Evolutionary conservation across 2,329 filamentous ascomycete species (phyloP), one percentile per base, ranked within the genome.

Genomic region (Curvularia sp.): DNA sequence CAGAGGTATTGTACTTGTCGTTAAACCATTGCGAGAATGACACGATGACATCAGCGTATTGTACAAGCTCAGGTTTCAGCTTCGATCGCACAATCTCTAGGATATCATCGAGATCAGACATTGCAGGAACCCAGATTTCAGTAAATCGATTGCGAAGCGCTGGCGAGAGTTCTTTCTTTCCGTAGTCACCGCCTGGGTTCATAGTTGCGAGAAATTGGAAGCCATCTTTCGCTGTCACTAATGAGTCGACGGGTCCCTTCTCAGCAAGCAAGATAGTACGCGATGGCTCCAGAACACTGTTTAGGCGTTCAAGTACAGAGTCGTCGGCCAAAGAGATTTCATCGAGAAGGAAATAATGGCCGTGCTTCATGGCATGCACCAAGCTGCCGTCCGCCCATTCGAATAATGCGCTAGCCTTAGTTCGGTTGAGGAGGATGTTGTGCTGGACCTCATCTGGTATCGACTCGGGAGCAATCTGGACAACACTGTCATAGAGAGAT

Each of bases 161-260:
- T 3, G 95, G 95, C 0, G 95, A 99, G 12, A 99, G 84, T 76
- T 99, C 95, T 67, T 94, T 92, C 80, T 99, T 99, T 64, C 95
- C 95, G 75, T 98, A 99, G 73, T 99, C 95, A 46, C 96, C 95
- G 50, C 96, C 96, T 8, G 95, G 95, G 67, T 99, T 99, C 95
- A 99, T 99, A 0, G 95, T 99, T 3, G 95, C 94, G 59, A 99
- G 86, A 77, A 99, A 97, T 71, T 99, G 93, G 77, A 98, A 99
- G 0, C 90, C 91, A 41, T 89, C 83, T 10, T 83, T 78, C 5
- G 90, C 95, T 39, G 86, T 85, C 26, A 99, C 85, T 63, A 91
- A 88, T 0, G 93, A 93, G 74, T 97, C 89, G 5, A 90, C 85
- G 1, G 91, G 86, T 0, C 95, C 96, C 77, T 98, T 99, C 75